phyloP scores from a whole-genome alignment of 495 filamentous ascomycete genomes.

The Daldinia childiae region DNA sequence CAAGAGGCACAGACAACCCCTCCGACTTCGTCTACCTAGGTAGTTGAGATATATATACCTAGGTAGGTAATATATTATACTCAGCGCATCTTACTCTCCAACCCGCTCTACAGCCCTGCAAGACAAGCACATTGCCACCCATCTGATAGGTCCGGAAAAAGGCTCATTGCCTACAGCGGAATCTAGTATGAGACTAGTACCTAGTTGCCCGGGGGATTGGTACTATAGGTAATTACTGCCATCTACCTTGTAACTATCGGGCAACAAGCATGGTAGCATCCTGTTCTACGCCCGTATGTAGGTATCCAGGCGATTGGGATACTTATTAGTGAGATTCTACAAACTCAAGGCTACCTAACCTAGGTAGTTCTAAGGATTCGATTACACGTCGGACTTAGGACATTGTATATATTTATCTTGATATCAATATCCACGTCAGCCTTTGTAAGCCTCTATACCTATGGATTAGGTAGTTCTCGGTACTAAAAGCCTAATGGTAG shows the following conservation, averaged over 20 bases:
- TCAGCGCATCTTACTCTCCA: constrained; percentile 20
- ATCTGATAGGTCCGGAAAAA: constrained; percentile 38
- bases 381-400: constrained; percentile 26
- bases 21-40: constrained; percentile 4
- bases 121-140: neutral
- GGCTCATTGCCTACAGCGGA: constrained; percentile 8
- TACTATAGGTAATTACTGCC: constrained; percentile 18
- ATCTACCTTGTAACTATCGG: neutral
- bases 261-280: neutral
- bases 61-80: constrained; percentile 1
- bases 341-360: neutral
- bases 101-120: neutral
- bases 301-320: neutral
- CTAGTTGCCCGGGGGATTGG: neutral
- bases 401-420: constrained; percentile 6
- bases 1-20: constrained; percentile 16
- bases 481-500: constrained; percentile 7
- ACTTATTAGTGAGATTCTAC: too few species aligned
- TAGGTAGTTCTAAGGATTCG: neutral
- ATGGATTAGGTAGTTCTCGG: neutral
- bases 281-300: neutral
- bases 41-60: constrained; percentile 1
- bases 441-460: constrained; percentile 22
- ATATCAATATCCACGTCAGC: constrained; percentile 5
- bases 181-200: neutral